Evolutionary conservation across 257 asterid species (phyloP), one percentile per base, ranked within the genome.

Genomic region (Scutellaria minor): DNA sequence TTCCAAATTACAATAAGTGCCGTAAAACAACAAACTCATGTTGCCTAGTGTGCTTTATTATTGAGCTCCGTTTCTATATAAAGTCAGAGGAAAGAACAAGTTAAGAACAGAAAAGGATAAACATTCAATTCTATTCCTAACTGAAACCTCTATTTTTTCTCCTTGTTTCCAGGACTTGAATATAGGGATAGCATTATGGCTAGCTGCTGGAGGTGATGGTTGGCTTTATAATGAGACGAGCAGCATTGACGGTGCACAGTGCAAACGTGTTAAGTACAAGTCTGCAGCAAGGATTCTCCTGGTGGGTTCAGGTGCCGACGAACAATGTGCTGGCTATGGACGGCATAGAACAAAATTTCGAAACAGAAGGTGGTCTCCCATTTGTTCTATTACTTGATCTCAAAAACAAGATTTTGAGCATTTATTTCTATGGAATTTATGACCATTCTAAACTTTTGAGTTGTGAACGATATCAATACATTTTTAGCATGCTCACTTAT

Each of bases 291-390:
- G 95, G 85, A 83, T 91, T 86, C 96, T 94, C 9, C 80, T 94
- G 57, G 95, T 90, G 79, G 99, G 99, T 72, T 73, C 99, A 78
- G 99, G 98, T 71, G 99, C 99, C 57, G 99, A 94, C 59, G 99
- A 94, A 70, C 99, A 94, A 63, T 94, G 99, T 85, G 99, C 97
- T 46, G 99, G 99, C 61, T 91, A 94, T 82, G 99, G 99, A 63
- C 96, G 99, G 61, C 97, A 94, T 66, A 89, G 72, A 86, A 94
- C 99, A 60, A 94, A 88, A 81, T 94, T 79, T 80, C 86, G 90
- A 85, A 82, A 85, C 46, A 87, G 81, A 83, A 91, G 97, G 97
- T 92, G 66, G 45, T 57, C 51, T 50, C 59, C 70, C 37, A 27
- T 46, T 37, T 58, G 39, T 76, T 50, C 7, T 6, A 10, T 48